Percentiles rank a stretch among this genome's conserved stretches.
These are phyloP conservation scores for Talaromyces islandicus DNA, from an alignment of 2,329 filamentous ascomycete genomes.

Conservation along the genomic window DNA sequence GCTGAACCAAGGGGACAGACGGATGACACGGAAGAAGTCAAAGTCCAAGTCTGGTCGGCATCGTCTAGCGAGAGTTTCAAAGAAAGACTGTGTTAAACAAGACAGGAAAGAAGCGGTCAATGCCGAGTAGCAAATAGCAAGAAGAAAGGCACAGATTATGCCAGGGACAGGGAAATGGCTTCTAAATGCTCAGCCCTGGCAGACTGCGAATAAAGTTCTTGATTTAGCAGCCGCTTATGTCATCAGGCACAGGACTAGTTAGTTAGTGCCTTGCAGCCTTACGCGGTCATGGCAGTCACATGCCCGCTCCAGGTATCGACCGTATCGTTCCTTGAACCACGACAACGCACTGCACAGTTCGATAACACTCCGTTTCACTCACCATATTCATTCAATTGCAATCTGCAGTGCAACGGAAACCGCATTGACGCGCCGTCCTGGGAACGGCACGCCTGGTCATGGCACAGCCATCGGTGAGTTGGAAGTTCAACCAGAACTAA, in stretches of 20 bases:
- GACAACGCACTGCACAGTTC: neutral
- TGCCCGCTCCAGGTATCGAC: neutral
- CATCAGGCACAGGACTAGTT: constrained; percentile 3
- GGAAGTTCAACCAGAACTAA: neutral
- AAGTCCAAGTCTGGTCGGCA: neutral
- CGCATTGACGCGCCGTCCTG: neutral
- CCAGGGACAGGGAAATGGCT: neutral
- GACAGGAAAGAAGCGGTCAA: neutral
- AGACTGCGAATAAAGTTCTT: neutral
- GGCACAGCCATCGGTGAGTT: constrained; percentile 8
- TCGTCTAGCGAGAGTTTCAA: neutral
- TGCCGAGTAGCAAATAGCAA: neutral
- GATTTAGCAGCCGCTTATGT: constrained; percentile 1
- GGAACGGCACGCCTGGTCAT: neutral
- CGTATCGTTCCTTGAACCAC: neutral
- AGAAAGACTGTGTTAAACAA: neutral
- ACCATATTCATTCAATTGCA: neutral
- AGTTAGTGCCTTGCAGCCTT: neutral
- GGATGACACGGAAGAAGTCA: neutral
- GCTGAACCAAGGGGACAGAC: neutral
- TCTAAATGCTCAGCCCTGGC: neutral
- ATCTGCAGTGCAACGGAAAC: neutral
- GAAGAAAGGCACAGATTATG: neutral
- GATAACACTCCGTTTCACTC: neutral
- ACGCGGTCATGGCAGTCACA: constrained; percentile 2